Evolutionary conservation across 2,329 filamentous ascomycete genomes (phyloP).

Genomic region (Xylariomycetidae sp.): DNA sequence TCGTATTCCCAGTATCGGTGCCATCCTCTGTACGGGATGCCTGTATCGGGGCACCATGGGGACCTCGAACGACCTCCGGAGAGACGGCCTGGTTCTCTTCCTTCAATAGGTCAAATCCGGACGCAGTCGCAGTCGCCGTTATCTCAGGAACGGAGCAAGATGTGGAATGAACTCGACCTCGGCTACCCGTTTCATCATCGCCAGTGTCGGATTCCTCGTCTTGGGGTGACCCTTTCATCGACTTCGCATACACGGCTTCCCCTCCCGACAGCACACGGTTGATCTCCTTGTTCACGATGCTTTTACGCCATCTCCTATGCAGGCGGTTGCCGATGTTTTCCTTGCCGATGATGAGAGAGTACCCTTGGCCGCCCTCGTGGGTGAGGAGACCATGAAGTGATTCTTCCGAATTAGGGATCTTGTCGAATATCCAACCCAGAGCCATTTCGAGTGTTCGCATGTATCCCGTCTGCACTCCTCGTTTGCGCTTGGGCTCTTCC

Average conservation of each 20-base stretch:
- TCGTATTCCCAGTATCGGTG: no score
- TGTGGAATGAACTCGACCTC: no score
- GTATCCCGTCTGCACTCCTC: constrained; percentile 75
- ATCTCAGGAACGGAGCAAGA: not conserved
- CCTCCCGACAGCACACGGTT: constrained; percentile 52
- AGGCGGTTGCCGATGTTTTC: constrained; percentile 49
- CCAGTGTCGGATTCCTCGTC: constrained; percentile 23
- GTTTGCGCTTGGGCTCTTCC: constrained; percentile 66
- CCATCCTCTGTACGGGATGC: no score
- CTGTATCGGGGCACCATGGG: constrained; percentile 1
- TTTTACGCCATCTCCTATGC: constrained; percentile 57
- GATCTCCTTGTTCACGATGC: constrained; percentile 55
- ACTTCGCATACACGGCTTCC: constrained; percentile 23
- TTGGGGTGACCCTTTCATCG: constrained; percentile 26
- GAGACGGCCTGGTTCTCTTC: no score
- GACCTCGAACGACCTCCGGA: no score
- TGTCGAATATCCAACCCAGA: constrained; percentile 60
- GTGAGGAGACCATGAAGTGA: constrained; percentile 50
- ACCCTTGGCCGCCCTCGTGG: constrained; percentile 33
- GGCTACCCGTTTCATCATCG: constrained; percentile 18
- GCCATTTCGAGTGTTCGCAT: constrained; percentile 67
- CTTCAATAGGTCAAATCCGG: not conserved
- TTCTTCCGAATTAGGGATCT: constrained; percentile 53
- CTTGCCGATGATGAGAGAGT: constrained; percentile 45
- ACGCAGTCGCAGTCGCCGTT: constrained; percentile 1